These are phyloP conservation scores for Trichosporon coremiiforme DNA, from an alignment of 1,284 basidiomycete genomes.

Conservation along the genomic window DNA sequence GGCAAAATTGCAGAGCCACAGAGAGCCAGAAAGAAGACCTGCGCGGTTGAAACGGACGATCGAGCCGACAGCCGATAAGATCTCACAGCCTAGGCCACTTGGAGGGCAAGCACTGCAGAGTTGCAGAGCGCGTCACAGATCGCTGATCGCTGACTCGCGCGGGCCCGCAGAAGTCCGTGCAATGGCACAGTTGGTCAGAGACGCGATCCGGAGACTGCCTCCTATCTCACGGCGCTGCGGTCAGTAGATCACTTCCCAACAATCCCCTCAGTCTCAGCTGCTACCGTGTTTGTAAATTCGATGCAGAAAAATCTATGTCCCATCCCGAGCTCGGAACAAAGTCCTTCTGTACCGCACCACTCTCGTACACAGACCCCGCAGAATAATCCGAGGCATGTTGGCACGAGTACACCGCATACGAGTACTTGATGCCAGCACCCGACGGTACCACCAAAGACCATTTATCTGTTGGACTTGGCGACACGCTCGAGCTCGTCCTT, in stretches of 20 bases:
- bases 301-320: slow-evolving; percentile 37
- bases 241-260: neutral
- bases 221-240: too few relatives aligned
- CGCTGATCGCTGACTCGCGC: neutral
- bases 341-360: slow-evolving; percentile 34
- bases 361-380: slow-evolving; percentile 35
- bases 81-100: neutral
- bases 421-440: slow-evolving; percentile 22
- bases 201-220: too few relatives aligned
- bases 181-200: neutral
- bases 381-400: slow-evolving; percentile 22
- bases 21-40: neutral
- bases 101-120: too few relatives aligned
- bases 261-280: neutral
- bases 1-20: neutral
- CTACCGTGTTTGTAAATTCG: slow-evolving; percentile 27
- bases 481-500: slow-evolving; percentile 89
- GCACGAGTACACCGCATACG: slow-evolving; percentile 17
- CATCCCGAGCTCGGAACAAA: slow-evolving; percentile 26
- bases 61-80: neutral
- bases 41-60: neutral
- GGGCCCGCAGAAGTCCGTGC: neutral
- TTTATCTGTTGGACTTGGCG: slow-evolving; percentile 98
- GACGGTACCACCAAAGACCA: slow-evolving; percentile 30
- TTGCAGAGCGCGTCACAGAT: neutral